phyloP scores from a whole-genome alignment of 331 rosid genomes.

The Quercus lobata region DNA sequence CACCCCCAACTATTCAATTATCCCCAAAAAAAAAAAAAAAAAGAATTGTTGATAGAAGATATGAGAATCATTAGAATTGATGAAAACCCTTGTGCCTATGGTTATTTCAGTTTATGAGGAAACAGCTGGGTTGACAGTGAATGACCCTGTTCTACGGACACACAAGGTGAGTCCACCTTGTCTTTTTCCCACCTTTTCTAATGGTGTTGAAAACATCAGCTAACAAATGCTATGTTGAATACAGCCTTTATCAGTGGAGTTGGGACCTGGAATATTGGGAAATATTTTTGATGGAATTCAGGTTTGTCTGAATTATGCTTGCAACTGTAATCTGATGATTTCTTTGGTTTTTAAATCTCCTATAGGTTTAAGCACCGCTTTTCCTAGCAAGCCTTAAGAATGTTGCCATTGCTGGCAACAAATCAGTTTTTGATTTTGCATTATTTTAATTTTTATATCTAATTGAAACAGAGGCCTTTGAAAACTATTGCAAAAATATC shows the following conservation, averaged over 20 bases:
- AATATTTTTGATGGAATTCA: constrained; percentile 98
- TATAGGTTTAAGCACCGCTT: neutral
- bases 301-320: constrained; percentile 44
- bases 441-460: neutral
- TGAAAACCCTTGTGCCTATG: constrained; percentile 4
- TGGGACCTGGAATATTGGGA: constrained; percentile 98
- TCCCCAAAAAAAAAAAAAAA: too few relatives aligned
- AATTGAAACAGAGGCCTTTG: constrained; percentile 75
- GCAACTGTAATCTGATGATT: neutral
- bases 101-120: constrained; percentile 86
- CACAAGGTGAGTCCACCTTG: constrained; percentile 57
- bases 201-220: constrained; percentile 14
- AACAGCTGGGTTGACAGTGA: constrained; percentile 95
- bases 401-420: neutral
- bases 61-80: neutral
- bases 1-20: too few relatives aligned
- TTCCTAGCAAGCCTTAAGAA: neutral
- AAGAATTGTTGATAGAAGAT: neutral
- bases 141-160: constrained; percentile 94
- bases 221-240: constrained; percentile 22
- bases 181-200: constrained; percentile 1
- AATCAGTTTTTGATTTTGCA: neutral
- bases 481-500: constrained; percentile 92
- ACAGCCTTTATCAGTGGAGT: constrained; percentile 98
- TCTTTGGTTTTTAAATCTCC: neutral